These are phyloP conservation scores for Sordariomycetes sp. DNA, from an alignment of 2,329 filamentous ascomycete species.

Conservation along the genomic window DNA sequence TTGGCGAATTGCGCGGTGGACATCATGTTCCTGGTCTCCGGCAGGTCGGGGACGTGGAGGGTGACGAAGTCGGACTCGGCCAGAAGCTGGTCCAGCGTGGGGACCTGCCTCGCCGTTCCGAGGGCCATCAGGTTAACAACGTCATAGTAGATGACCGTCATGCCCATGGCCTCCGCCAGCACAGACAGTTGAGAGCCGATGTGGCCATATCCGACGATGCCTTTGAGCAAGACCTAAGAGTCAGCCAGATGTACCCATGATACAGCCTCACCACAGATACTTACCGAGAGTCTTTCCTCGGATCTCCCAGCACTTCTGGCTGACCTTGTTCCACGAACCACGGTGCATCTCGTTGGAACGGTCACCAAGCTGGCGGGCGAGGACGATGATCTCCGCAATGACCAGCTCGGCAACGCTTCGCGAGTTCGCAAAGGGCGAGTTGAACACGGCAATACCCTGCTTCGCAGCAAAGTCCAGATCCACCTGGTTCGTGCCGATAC, in stretches of 20 bases:
- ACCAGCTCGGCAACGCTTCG: slow-evolving; percentile 93
- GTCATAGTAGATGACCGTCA: slow-evolving; percentile 97
- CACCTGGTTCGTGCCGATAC: slow-evolving; percentile 95
- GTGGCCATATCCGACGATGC: slow-evolving; percentile 94
- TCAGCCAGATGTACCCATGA: neutral
- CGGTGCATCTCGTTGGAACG: slow-evolving; percentile 89
- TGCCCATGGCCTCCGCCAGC: slow-evolving; percentile 92
- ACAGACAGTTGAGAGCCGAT: slow-evolving; percentile 95
- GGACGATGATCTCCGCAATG: slow-evolving; percentile 82
- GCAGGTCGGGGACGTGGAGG: slow-evolving; percentile 84
- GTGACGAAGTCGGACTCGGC: slow-evolving; percentile 82
- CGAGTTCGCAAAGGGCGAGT: slow-evolving; percentile 97
- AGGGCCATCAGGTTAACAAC: slow-evolving; percentile 89
- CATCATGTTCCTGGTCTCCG: slow-evolving; percentile 91
- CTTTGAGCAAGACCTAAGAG: slow-evolving; percentile 23
- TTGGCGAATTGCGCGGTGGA: slow-evolving; percentile 64
- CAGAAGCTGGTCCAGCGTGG: slow-evolving; percentile 66
- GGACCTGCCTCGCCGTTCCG: slow-evolving; percentile 77
- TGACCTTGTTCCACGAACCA: slow-evolving; percentile 97
- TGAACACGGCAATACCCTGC: slow-evolving; percentile 93
- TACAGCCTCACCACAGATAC: slow-evolving; percentile 10
- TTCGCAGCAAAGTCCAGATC: slow-evolving; percentile 74
- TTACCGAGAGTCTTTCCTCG: slow-evolving; percentile 87
- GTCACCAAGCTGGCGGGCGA: slow-evolving; percentile 87
- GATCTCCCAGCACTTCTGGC: slow-evolving; percentile 93